These are phyloP conservation scores for Macrolepiota fuliginosa DNA, from an alignment of 768 basidiomycete species.

Conservation along the genomic window DNA sequence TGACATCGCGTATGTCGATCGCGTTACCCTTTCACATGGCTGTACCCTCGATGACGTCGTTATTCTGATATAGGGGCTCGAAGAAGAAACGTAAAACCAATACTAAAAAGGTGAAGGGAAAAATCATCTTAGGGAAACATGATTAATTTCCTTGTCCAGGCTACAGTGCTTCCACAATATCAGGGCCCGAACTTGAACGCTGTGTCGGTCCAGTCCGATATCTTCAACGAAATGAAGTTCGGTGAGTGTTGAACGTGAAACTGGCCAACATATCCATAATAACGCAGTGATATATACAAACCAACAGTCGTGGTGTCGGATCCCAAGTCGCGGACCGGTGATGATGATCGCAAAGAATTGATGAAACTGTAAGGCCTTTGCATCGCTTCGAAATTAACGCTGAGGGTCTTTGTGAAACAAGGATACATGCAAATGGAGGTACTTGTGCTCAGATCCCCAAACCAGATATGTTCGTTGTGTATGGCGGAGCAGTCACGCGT, in stretches of 20 bases:
- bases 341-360: slow-evolving; percentile 67
- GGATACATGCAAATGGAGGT: slow-evolving; percentile 73
- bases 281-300: not conserved
- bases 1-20: slow-evolving; percentile 43
- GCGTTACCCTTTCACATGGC: not conserved
- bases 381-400: not conserved
- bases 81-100: slow-evolving; percentile 62
- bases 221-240: slow-evolving; percentile 79
- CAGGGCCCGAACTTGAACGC: slow-evolving; percentile 61
- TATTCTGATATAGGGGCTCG: slow-evolving; percentile 25
- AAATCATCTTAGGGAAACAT: not conserved
- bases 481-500: slow-evolving; percentile 72
- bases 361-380: slow-evolving; percentile 54
- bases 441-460: slow-evolving; percentile 58
- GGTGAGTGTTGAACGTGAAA: slow-evolving; percentile 45
- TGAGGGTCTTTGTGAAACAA: slow-evolving; percentile 24
- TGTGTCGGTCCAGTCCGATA: slow-evolving; percentile 53
- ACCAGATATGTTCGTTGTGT: slow-evolving; percentile 55
- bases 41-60: not conserved
- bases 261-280: not conserved
- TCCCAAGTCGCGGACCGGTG: slow-evolving; percentile 64
- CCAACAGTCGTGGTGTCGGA: slow-evolving; percentile 71
- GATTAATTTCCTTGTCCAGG: slow-evolving; percentile 31
- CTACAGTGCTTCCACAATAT: slow-evolving; percentile 61
- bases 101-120: slow-evolving; percentile 40